A percentile compares a stretch with the other conserved stretches of the same genome.
These are phyloP conservation scores for Pachysandra terminalis DNA, from an alignment of 164 flowering plant genomes.

Conservation along the genomic window DNA sequence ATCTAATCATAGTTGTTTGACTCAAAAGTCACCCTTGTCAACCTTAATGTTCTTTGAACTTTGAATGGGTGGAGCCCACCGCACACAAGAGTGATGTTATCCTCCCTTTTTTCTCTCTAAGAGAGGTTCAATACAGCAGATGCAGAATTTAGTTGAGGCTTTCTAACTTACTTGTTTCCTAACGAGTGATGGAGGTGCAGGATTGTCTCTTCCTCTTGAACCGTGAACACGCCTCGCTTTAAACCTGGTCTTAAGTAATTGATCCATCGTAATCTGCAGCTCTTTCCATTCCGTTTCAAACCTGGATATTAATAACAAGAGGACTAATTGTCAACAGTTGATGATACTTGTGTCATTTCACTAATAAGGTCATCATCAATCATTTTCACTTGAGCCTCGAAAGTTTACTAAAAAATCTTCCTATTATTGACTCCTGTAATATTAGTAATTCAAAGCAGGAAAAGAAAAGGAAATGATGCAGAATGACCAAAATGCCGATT, in stretches of 20 bases:
- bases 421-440: no score
- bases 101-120: no score
- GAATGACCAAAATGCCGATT: no score
- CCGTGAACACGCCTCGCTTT: constrained; percentile 55
- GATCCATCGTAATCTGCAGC: constrained; percentile 90
- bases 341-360: not conserved
- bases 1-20: not conserved
- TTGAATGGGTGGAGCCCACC: not conserved
- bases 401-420: not conserved
- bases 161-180: constrained; percentile 79
- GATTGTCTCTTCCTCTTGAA: constrained; percentile 65
- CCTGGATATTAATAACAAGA: constrained; percentile 32
- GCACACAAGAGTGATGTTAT: not conserved
- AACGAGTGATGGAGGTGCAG: constrained; percentile 55
- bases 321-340: not conserved
- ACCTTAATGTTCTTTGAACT: no score
- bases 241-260: constrained; percentile 88
- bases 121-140: no score
- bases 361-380: no score
- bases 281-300: constrained; percentile 84
- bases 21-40: not conserved
- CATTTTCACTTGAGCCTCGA: not conserved
- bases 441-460: no score
- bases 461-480: no score
- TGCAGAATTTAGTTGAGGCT: no score